A percentile compares a stretch with the other conserved stretches of the same genome.
phyloP scores from a whole-genome alignment of 1,139 yeast genomes.

The Lodderomyces margitis region DNA sequence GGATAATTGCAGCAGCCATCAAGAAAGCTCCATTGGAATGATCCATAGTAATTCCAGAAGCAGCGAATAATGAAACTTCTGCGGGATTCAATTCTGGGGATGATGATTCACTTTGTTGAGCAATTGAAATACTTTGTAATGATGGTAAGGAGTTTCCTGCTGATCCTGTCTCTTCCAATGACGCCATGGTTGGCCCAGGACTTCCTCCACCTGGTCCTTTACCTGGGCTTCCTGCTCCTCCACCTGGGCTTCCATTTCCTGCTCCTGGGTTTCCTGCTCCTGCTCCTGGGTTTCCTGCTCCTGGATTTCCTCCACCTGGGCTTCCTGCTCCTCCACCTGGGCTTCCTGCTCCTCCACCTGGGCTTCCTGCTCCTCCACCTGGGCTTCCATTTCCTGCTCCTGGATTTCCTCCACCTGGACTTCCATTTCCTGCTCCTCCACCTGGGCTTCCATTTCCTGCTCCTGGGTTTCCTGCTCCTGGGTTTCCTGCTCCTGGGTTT shows the following conservation, averaged over 20 bases:
- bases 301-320: background rate
- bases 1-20: background rate
- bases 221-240: background rate
- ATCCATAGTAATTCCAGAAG: background rate
- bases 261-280: conserved; percentile 1
- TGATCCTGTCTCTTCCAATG: background rate
- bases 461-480: background rate
- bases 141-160: background rate
- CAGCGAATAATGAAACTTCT: background rate
- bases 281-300: background rate
- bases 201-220: background rate
- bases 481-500: background rate
- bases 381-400: no score
- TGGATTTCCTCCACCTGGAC: background rate
- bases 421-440: background rate
- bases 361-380: conserved; percentile 6
- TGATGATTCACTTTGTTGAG: background rate
- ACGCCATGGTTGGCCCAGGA: background rate
- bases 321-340: background rate
- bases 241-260: background rate
- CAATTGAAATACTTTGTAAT: background rate
- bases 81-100: background rate
- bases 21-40: background rate
- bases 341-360: background rate
- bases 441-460: background rate